Evolutionary conservation across 2,329 filamentous ascomycete species (phyloP).

Genomic region (Colletotrichum lupini): DNA sequence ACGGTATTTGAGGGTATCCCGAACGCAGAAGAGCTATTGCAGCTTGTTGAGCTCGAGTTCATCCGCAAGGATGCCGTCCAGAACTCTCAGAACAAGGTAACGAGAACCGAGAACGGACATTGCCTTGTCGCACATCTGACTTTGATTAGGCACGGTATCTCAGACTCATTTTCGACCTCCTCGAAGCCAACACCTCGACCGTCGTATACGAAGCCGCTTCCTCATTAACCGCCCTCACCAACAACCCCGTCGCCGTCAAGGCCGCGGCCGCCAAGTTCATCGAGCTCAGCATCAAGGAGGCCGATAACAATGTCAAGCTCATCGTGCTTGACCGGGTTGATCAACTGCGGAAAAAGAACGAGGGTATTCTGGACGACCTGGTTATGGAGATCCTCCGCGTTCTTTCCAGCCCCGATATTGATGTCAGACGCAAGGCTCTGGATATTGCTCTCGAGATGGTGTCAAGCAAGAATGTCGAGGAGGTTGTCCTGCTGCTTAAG

Average conservation of each 20-base stretch:
- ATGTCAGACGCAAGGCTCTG: constrained; percentile 92
- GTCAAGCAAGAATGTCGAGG: constrained; percentile 97
- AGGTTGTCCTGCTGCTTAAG: constrained; percentile 94
- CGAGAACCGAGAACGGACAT: constrained; percentile 36
- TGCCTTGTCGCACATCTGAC: constrained; percentile 3
- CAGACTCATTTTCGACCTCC: constrained; percentile 92
- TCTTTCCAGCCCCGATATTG: constrained; percentile 93
- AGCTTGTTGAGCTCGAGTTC: constrained; percentile 95
- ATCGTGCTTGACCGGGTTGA: constrained; percentile 97
- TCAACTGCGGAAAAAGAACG: constrained; percentile 85
- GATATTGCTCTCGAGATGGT: constrained; percentile 96
- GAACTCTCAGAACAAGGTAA: constrained; percentile 92
- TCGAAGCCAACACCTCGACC: constrained; percentile 92
- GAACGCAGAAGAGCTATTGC: constrained; percentile 92
- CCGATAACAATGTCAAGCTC: constrained; percentile 99
- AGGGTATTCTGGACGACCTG: constrained; percentile 90
- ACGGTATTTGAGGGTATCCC: constrained; percentile 92
- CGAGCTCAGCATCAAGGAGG: constrained; percentile 95
- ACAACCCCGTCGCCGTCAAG: constrained; percentile 97
- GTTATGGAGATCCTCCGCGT: constrained; percentile 98
- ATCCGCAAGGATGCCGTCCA: constrained; percentile 97
- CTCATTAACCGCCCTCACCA: constrained; percentile 91
- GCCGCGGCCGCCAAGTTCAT: constrained; percentile 96
- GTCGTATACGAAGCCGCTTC: constrained; percentile 98
- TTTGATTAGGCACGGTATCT: constrained; percentile 80